Percentiles rank a stretch among this genome's conserved stretches.
Evolutionary conservation across 2,329 filamentous ascomycete species (phyloP).

Genomic region (Calonectria pteridis): DNA sequence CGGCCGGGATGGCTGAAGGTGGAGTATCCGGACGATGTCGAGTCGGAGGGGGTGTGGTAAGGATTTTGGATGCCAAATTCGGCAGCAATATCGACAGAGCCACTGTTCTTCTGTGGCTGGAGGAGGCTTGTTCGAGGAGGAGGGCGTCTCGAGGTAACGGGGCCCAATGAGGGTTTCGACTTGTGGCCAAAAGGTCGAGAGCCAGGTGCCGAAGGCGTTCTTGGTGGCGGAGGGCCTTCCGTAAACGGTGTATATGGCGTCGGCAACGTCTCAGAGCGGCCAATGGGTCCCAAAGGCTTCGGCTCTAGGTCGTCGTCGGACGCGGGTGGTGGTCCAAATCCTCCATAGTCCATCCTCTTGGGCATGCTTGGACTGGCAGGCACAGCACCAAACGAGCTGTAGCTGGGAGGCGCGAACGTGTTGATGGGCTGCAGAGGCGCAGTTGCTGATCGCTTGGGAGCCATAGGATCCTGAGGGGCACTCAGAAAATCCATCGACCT

Average conservation of each 20-base stretch:
- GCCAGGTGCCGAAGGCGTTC: slow-evolving; percentile 63
- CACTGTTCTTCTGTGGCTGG: slow-evolving; percentile 54
- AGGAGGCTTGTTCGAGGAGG: slow-evolving; percentile 65
- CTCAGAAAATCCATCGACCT: slow-evolving; percentile 35
- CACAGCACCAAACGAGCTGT: slow-evolving; percentile 46
- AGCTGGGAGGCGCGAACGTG: neutral
- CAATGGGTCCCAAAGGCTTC: slow-evolving; percentile 53
- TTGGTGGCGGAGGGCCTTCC: slow-evolving; percentile 49
- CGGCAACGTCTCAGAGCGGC: slow-evolving; percentile 67
- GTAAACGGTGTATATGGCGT: slow-evolving; percentile 48
- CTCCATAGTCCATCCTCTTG: slow-evolving; percentile 68
- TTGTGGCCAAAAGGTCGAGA: slow-evolving; percentile 52
- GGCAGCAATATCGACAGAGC: slow-evolving; percentile 66
- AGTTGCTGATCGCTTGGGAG: slow-evolving; percentile 23
- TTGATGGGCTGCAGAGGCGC: slow-evolving; percentile 14
- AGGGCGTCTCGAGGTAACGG: slow-evolving; percentile 64
- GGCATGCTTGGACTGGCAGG: slow-evolving; percentile 57
- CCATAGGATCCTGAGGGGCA: slow-evolving; percentile 23
- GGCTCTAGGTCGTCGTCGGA: slow-evolving; percentile 53
- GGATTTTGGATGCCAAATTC: slow-evolving; percentile 74
- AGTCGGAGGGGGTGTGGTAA: slow-evolving; percentile 74
- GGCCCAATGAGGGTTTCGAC: slow-evolving; percentile 59
- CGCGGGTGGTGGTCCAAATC: slow-evolving; percentile 65
- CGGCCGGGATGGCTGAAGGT: slow-evolving; percentile 69
- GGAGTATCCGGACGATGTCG: slow-evolving; percentile 74